Percentiles rank a stretch among this genome's conserved stretches.
phyloP scores from a whole-genome alignment of 441 rosid genomes.

The Euphorbia schlechtendalii region DNA sequence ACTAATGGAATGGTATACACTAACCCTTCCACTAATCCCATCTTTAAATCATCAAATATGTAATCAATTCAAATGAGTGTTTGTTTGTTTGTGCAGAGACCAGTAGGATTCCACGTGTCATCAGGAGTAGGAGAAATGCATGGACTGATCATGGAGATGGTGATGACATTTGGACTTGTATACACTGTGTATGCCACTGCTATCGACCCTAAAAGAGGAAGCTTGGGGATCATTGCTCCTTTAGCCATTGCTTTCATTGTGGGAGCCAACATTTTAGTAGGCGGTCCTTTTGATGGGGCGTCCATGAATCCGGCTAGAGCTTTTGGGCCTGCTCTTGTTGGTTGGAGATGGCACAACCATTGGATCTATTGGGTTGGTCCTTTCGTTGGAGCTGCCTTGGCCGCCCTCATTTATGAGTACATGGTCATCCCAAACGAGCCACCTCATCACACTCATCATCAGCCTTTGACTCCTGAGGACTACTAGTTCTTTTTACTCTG shows the following conservation, averaged over 20 bases:
- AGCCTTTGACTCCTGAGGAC: conserved; percentile 80
- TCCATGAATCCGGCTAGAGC: conserved; percentile 83
- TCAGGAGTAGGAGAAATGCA: conserved; percentile 47
- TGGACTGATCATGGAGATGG: conserved; percentile 54
- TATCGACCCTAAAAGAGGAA: conserved; percentile 76
- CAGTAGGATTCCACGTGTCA: conserved; percentile 49
- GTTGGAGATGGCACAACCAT: conserved; percentile 82
- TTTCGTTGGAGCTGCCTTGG: conserved; percentile 57
- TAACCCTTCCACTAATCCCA: too few species aligned
- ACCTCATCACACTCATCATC: conserved; percentile 45
- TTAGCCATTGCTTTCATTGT: conserved; percentile 59
- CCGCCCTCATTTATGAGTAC: conserved; percentile 59
- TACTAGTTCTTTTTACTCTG: conserved; percentile 29
- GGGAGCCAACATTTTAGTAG: conserved; percentile 67
- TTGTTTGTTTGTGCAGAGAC: conserved; percentile 41
- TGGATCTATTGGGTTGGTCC: conserved; percentile 93
- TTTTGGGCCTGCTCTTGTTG: conserved; percentile 78
- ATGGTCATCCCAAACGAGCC: conserved; percentile 56
- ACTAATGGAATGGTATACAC: conserved; percentile 32
- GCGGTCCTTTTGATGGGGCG: conserved; percentile 78
- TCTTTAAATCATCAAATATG: too few species aligned
- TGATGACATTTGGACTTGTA: conserved; percentile 56
- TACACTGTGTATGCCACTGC: conserved; percentile 60
- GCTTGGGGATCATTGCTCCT: conserved; percentile 61
- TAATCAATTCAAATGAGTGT: too few species aligned